These are phyloP conservation scores for Kurtzmaniella fragi DNA, from an alignment of 805 yeast genomes.

Conservation along the genomic window DNA sequence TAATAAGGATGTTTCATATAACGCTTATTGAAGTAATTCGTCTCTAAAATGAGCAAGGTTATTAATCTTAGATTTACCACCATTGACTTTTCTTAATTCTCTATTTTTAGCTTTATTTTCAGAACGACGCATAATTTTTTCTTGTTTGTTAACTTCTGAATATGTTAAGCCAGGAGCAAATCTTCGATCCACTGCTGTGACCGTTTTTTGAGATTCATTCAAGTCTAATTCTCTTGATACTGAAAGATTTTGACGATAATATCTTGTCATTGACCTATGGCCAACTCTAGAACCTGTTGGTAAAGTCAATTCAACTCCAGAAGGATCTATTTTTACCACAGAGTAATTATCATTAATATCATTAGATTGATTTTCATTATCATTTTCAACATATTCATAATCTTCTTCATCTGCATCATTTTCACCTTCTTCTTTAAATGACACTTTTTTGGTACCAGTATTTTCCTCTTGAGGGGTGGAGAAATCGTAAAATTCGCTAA, in stretches of 20 bases:
- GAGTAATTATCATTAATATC: slow-evolving; percentile 20
- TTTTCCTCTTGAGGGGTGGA: slow-evolving; percentile 13
- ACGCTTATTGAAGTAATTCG: slow-evolving; percentile 11
- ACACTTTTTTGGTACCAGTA: slow-evolving; percentile 6
- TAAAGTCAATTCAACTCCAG: slow-evolving; percentile 62
- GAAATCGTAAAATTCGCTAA: slow-evolving; percentile 37
- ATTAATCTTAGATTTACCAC: slow-evolving; percentile 18
- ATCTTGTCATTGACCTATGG: slow-evolving; percentile 70
- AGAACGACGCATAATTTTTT: slow-evolving; percentile 20
- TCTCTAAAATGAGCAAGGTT: slow-evolving; percentile 36
- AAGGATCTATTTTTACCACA: slow-evolving; percentile 42
- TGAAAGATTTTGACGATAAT: slow-evolving; percentile 57
- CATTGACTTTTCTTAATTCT: slow-evolving; percentile 20
- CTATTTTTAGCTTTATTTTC: slow-evolving; percentile 19
- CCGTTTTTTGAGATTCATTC: slow-evolving; percentile 66
- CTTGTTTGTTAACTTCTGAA: slow-evolving; percentile 26
- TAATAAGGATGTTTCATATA: too few species aligned
- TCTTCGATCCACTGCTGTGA: slow-evolving; percentile 68
- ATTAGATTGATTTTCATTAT: slow-evolving; percentile 6
- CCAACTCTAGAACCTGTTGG: slow-evolving; percentile 80
- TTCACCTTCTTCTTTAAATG: slow-evolving; percentile 7
- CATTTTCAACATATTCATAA: slow-evolving; percentile 8
- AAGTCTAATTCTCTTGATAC: slow-evolving; percentile 17
- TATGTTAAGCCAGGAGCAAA: slow-evolving; percentile 32
- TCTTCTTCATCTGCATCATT: slow-evolving; percentile 10